A percentile compares a stretch with the other conserved stretches of the same genome.
These are phyloP conservation scores for Cladosporium oxysporum DNA, from an alignment of 2,329 filamentous ascomycete species.

Conservation along the genomic window DNA sequence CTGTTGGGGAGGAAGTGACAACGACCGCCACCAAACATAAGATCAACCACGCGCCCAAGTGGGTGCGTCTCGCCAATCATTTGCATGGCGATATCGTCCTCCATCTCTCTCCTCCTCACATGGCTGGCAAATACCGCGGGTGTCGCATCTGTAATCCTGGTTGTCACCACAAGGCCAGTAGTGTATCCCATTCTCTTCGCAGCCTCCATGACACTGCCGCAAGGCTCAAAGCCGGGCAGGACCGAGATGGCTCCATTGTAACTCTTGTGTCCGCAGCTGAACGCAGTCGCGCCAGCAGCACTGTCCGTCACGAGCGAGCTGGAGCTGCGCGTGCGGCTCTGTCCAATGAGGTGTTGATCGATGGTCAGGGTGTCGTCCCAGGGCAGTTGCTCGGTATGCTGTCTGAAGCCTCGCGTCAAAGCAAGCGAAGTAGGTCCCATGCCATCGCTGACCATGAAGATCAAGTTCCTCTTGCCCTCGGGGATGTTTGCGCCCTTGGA, in stretches of 20 bases:
- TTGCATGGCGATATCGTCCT: slow-evolving; percentile 89
- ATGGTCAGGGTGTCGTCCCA: slow-evolving; percentile 74
- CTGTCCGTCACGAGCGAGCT: slow-evolving; percentile 90
- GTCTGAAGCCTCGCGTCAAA: slow-evolving; percentile 82
- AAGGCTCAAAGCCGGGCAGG: slow-evolving; percentile 79
- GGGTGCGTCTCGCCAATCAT: slow-evolving; percentile 80
- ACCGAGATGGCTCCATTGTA: slow-evolving; percentile 97
- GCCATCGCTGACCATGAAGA: slow-evolving; percentile 99
- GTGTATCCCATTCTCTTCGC: slow-evolving; percentile 88
- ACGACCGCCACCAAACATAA: slow-evolving; percentile 89
- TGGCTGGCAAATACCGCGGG: slow-evolving; percentile 94
- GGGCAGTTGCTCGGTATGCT: slow-evolving; percentile 72
- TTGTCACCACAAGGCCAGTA: slow-evolving; percentile 93
- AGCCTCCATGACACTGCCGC: slow-evolving; percentile 89
- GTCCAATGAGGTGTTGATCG: slow-evolving; percentile 87
- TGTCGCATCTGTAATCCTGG: slow-evolving; percentile 91
- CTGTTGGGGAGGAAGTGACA: slow-evolving; percentile 90
- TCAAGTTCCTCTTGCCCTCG: slow-evolving; percentile 78
- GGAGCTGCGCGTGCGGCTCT: slow-evolving; percentile 80
- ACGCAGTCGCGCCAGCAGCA: slow-evolving; percentile 94
- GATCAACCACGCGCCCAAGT: slow-evolving; percentile 81
- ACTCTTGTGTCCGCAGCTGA: slow-evolving; percentile 88
- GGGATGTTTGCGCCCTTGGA: slow-evolving; percentile 29
- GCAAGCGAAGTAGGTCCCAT: slow-evolving; percentile 94
- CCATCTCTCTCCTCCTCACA: slow-evolving; percentile 74